Evolutionary conservation across 2,329 filamentous ascomycete genomes (phyloP).

Genomic region (Cordyceps pruinosa): DNA sequence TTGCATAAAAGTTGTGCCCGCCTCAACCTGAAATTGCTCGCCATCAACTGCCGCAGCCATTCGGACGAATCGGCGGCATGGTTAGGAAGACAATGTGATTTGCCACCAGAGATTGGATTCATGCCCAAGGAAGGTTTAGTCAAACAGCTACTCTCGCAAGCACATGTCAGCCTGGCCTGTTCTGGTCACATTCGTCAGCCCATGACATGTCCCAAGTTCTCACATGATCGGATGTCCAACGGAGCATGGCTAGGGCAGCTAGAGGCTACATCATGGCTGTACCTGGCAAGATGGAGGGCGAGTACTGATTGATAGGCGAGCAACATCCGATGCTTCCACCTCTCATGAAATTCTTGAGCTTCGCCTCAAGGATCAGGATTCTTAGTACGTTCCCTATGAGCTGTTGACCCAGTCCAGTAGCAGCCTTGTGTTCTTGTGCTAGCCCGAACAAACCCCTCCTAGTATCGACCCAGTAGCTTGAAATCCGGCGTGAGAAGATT

Average conservation of each 20-base stretch:
- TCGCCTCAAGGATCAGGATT: neutral
- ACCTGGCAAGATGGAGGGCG: neutral
- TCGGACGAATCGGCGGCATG: neutral
- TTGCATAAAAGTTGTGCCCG: neutral
- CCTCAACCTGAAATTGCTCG: neutral
- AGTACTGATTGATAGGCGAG: neutral
- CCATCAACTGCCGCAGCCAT: neutral
- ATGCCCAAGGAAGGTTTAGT: neutral
- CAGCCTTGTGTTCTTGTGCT: no score
- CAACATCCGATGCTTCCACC: neutral
- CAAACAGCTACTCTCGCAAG: neutral
- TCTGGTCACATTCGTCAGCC: neutral
- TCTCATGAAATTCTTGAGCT: neutral
- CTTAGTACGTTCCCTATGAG: neutral
- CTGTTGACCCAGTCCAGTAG: neutral
- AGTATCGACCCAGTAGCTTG: neutral
- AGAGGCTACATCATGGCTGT: neutral
- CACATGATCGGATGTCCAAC: neutral
- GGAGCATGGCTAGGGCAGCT: neutral
- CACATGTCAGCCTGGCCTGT: neutral
- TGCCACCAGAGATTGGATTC: neutral
- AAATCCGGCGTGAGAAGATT: constrained; percentile 19
- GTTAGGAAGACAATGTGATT: neutral
- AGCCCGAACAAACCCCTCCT: neutral
- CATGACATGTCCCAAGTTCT: neutral